Evolutionary conservation across 2,329 filamentous ascomycete genomes (phyloP).

Genomic region (Cercospora zeae-maydis): DNA sequence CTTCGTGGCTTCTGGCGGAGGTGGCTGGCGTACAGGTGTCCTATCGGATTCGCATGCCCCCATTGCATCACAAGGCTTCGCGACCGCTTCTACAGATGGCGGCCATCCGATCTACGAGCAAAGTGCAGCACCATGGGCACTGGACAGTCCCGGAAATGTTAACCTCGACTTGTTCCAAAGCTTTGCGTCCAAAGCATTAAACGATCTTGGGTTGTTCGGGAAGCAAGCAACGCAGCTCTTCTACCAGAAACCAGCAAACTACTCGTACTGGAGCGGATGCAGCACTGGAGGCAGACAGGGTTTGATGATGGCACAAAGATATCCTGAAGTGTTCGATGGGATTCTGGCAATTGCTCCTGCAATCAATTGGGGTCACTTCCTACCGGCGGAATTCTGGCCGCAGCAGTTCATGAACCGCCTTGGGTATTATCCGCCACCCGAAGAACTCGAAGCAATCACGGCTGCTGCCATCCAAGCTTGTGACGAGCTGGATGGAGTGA

Average conservation of each 20-base stretch:
- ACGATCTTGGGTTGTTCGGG: conserved; percentile 36
- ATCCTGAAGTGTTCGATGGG: conserved; percentile 38
- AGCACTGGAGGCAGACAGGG: conserved; percentile 40
- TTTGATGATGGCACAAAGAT: conserved; percentile 37
- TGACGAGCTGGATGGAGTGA: conserved; percentile 35
- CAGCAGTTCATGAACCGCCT: conserved; percentile 31
- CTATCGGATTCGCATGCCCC: conserved; percentile 15
- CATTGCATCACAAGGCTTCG: conserved; percentile 28
- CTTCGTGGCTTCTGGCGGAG: conserved; percentile 42
- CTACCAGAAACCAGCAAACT: conserved; percentile 33
- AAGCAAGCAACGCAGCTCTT: conserved; percentile 29
- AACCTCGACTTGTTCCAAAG: conserved; percentile 35
- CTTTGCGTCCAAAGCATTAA: conserved; percentile 32
- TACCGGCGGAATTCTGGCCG: conserved; percentile 27
- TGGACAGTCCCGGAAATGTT: conserved; percentile 32
- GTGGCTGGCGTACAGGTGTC: conserved; percentile 31
- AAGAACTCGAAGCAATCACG: conserved; percentile 36
- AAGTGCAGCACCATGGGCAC: conserved; percentile 23
- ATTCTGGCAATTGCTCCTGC: conserved; percentile 40
- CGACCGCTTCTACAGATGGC: conserved; percentile 31
- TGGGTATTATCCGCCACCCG: conserved; percentile 25
- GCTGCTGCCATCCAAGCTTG: conserved; percentile 34
- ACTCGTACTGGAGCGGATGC: conserved; percentile 40
- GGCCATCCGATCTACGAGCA: conserved; percentile 20
- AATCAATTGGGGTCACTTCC: conserved; percentile 32